A percentile compares a stretch with the other conserved stretches of the same genome.
Conservation (phyloP, 192 early-diverging fungal genomes). For the Umbelopsis sp. region DNA sequence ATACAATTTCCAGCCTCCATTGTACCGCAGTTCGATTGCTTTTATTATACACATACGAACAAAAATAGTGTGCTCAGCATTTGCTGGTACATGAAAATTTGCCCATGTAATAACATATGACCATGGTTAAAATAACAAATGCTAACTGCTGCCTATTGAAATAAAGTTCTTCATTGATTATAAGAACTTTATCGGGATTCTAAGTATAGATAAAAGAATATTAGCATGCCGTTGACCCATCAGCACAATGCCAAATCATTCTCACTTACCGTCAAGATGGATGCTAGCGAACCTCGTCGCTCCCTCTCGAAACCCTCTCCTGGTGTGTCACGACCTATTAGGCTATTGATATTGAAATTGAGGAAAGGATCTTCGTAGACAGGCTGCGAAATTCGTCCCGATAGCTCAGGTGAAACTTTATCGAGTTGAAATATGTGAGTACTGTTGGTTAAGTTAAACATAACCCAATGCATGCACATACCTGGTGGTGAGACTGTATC, state of each 20-base stretch:
- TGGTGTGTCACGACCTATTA: not conserved
- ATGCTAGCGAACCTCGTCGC: not conserved
- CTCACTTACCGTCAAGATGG: not conserved
- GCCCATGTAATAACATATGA: conserved; percentile 39
- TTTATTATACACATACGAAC: not conserved
- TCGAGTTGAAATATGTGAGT: not conserved
- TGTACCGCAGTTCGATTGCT: too few species aligned
- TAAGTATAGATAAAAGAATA: not conserved
- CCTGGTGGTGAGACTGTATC: not conserved
- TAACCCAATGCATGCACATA: too few species aligned
- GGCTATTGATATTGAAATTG: not conserved
- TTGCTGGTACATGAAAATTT: conserved; percentile 31
- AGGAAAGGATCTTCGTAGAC: not conserved
- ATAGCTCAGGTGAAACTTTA: not conserved
- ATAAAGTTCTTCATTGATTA: conserved; percentile 37
- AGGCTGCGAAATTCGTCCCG: not conserved
- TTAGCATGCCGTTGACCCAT: not conserved
- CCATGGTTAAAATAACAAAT: conserved; percentile 34
- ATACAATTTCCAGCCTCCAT: too few species aligned
- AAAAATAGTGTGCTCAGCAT: not conserved
- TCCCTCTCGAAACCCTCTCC: not conserved
- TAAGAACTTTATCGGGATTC: conserved; percentile 22
- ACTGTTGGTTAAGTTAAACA: not conserved
- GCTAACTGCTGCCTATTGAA: conserved; percentile 39
- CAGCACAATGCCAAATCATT: not conserved